A percentile compares a stretch with the other conserved stretches of the same genome.
phyloP scores from a whole-genome alignment of 1,284 basidiomycete species.

The Bondarzewia mesenterica region DNA sequence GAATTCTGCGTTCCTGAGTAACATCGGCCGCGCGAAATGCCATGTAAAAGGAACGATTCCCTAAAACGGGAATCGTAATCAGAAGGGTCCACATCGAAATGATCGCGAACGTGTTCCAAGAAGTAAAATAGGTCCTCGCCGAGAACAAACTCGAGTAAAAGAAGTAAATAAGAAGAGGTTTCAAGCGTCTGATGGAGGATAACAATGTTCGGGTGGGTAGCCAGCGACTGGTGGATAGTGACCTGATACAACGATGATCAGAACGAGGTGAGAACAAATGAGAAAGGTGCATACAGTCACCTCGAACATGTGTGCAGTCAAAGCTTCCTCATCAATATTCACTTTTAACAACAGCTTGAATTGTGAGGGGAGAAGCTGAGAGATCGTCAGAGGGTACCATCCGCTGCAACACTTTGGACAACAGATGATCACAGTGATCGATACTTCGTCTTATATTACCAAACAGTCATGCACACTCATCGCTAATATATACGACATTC shows the following conservation, averaged over 20 bases:
- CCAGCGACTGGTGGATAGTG: constrained; percentile 91
- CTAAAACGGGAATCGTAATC: too few relatives aligned
- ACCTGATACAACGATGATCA: too few relatives aligned
- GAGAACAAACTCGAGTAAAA: constrained; percentile 88
- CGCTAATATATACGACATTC: too few relatives aligned
- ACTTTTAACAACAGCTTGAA: constrained; percentile 96
- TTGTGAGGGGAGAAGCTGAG: too few relatives aligned
- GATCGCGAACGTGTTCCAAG: constrained; percentile 87
- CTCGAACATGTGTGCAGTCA: constrained; percentile 85
- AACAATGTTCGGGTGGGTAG: constrained; percentile 89
- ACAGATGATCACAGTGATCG: too few relatives aligned
- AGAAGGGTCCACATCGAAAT: constrained; percentile 53
- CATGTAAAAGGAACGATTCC: too few relatives aligned
- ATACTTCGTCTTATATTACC: too few relatives aligned
- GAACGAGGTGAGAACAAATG: constrained; percentile 5
- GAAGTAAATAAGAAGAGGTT: constrained; percentile 72
- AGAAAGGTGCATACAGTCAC: constrained; percentile 26
- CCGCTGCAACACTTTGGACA: too few relatives aligned
- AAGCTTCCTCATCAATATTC: constrained; percentile 80
- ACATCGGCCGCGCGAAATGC: too few relatives aligned
- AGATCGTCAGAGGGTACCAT: too few relatives aligned
- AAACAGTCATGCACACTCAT: too few relatives aligned
- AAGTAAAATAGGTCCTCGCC: constrained; percentile 97
- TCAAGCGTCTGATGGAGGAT: constrained; percentile 88
- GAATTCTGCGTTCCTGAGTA: too few relatives aligned